phyloP scores from a whole-genome alignment of 2,329 filamentous ascomycete genomes.

The Aureobasidium musti region DNA sequence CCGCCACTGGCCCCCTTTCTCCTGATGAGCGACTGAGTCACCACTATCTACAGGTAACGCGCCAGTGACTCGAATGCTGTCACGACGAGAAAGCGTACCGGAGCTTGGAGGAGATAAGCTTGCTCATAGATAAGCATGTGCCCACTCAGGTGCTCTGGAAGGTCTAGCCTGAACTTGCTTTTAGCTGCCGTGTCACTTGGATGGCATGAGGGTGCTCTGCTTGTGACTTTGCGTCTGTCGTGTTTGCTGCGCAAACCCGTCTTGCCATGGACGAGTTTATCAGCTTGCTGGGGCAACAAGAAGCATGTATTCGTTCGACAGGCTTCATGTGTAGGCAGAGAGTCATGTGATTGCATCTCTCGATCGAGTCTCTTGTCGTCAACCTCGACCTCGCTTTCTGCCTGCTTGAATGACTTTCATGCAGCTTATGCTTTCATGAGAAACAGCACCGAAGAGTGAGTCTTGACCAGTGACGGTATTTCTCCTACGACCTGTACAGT shows the following conservation, averaged over 20 bases:
- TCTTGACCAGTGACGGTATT: slow-evolving; percentile 53
- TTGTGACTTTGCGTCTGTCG: slow-evolving; percentile 12
- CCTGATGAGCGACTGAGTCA: slow-evolving; percentile 7
- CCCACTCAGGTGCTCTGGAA: slow-evolving; percentile 21
- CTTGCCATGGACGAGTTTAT: background rate
- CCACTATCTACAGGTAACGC: slow-evolving; percentile 16
- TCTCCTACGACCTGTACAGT: no score
- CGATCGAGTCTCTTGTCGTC: background rate
- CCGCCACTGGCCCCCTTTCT: background rate
- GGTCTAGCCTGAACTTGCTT: slow-evolving; percentile 25
- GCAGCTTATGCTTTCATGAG: background rate
- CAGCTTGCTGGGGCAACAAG: background rate
- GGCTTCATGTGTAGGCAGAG: background rate
- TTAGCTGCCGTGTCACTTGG: background rate
- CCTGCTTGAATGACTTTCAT: background rate
- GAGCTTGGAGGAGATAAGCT: slow-evolving; percentile 20
- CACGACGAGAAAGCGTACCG: background rate
- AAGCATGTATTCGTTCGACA: no score
- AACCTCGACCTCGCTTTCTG: background rate
- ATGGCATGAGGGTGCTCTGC: background rate
- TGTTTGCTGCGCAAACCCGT: background rate
- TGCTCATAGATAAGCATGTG: slow-evolving; percentile 23
- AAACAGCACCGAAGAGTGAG: no score
- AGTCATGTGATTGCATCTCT: background rate
- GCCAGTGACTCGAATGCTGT: slow-evolving; percentile 1